Base-by-base conservation (phyloP, 805 yeast genomes). In the Millerozyma miso region DNA sequence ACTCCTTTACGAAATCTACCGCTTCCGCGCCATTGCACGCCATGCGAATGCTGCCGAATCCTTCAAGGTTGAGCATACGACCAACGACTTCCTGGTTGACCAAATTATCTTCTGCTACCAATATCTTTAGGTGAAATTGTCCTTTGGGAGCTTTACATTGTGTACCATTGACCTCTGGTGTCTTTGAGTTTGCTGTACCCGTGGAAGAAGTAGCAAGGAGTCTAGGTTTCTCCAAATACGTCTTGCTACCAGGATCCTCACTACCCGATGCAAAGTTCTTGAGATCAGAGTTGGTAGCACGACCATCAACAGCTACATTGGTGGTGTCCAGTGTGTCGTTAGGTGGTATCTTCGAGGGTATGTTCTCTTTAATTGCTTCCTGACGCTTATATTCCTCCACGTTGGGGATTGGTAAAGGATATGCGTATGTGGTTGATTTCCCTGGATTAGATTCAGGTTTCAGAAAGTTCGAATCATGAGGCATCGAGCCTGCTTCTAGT, bases 21-120 rank as follows among this genome's bases (percentile, higher is more conserved):
- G 97, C 97, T 48, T 90, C 97, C 31, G 79, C 79, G 15, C 99
- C 99, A 63, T 93, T 96, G 50, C 85, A 80, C 0, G 97, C 97
- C 57, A 91, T 67, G 2, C 80, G 79, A 35, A 93, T 74, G 49
- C 81, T 77, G 1, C 62, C 65, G 46, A 86, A 76, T 0, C 96
- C 96, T 65, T 93, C 97, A 16, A 93, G 67, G 40, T 75, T 77
- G 46, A 93, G 69, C 97, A 93, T 90, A 41, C 98, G 69, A 53
- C 77, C 80, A 57, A 91, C 86, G 16, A 93, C 97, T 63, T 90
- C 96, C 61, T 91, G 98, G 59, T 93, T 93, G 7, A 93, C 97
- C 50, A 76, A 69, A 56, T 93, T 93, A 56, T 93, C 99, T 58
- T 93, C 99, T 0, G 97, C 98, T 13, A 93, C 91, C 37, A 93